Evolutionary conservation across 2,329 filamentous ascomycete species (phyloP).

Genomic region (Aspergillus pseudoterreus): DNA sequence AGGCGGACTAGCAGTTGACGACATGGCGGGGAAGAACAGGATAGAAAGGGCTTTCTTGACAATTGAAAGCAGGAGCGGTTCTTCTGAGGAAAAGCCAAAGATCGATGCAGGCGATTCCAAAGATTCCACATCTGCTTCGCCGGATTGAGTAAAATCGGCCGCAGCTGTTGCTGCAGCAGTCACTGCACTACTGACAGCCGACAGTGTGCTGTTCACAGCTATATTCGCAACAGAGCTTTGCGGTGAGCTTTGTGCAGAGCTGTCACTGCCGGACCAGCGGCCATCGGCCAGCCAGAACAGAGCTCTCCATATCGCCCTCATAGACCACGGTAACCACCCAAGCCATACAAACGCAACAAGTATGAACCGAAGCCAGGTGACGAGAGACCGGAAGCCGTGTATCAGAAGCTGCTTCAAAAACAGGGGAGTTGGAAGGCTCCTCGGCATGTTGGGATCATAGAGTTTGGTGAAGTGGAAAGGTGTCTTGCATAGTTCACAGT

Average conservation of each 20-base stretch:
- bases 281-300: constrained; percentile 92
- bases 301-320: constrained; percentile 87
- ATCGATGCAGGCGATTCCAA: constrained; percentile 36
- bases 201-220: constrained; percentile 25
- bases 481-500: constrained; percentile 99
- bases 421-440: constrained; percentile 71
- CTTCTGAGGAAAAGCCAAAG: constrained; percentile 39
- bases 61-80: constrained; percentile 46
- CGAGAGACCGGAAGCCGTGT: constrained; percentile 66
- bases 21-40: constrained; percentile 30
- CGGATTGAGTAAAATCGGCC: constrained; percentile 12
- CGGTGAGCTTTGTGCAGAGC: constrained; percentile 16
- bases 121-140: constrained; percentile 24
- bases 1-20: constrained; percentile 24
- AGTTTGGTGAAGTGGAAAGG: constrained; percentile 97
- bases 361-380: constrained; percentile 73
- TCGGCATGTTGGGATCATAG: constrained; percentile 91
- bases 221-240: constrained; percentile 19
- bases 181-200: constrained; percentile 14
- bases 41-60: constrained; percentile 42
- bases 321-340: constrained; percentile 80
- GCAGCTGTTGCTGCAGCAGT: constrained; percentile 20
- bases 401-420: constrained; percentile 75
- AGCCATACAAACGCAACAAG: constrained; percentile 87
- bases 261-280: constrained; percentile 51